Percentiles rank a stretch among this genome's conserved stretches.
These are phyloP conservation scores for Firmiana major DNA, from an alignment of 345 rosid species.

Conservation along the genomic window DNA sequence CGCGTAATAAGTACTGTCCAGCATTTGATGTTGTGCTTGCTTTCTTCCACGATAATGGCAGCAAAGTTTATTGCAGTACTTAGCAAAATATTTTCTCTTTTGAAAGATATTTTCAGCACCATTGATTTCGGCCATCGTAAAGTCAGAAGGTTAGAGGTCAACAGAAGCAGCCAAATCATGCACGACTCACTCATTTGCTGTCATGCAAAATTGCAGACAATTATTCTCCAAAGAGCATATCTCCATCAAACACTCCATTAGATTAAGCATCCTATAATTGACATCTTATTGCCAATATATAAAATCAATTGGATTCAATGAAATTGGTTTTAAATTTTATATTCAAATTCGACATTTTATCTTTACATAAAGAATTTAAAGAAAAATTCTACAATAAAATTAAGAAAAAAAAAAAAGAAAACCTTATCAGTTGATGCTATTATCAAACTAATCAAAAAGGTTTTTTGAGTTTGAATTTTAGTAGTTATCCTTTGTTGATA, in stretches of 20 bases:
- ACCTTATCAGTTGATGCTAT: too few species aligned
- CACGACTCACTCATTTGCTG: constrained; percentile 6
- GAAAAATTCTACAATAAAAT: too few species aligned
- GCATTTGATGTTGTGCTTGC: not conserved
- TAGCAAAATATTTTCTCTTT: not conserved
- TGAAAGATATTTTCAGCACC: not conserved
- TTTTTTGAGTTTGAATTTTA: too few species aligned
- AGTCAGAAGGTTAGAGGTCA: not conserved
- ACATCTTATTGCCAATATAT: not conserved
- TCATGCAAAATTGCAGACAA: not conserved
- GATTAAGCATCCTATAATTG: not conserved
- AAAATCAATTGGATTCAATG: too few species aligned
- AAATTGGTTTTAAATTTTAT: too few species aligned
- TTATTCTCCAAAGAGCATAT: not conserved
- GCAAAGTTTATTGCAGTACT: not conserved
- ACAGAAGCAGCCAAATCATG: not conserved
- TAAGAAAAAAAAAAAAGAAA: too few species aligned
- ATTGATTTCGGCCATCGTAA: not conserved
- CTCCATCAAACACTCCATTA: not conserved
- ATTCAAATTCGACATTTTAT: too few species aligned
- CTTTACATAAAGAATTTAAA: too few species aligned
- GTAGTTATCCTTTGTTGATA: not conserved
- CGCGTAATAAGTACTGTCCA: not conserved
- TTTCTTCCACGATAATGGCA: not conserved
- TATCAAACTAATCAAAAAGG: too few species aligned